Base-by-base conservation (phyloP, 306 rosid species). In the Pueraria montana region DNA sequence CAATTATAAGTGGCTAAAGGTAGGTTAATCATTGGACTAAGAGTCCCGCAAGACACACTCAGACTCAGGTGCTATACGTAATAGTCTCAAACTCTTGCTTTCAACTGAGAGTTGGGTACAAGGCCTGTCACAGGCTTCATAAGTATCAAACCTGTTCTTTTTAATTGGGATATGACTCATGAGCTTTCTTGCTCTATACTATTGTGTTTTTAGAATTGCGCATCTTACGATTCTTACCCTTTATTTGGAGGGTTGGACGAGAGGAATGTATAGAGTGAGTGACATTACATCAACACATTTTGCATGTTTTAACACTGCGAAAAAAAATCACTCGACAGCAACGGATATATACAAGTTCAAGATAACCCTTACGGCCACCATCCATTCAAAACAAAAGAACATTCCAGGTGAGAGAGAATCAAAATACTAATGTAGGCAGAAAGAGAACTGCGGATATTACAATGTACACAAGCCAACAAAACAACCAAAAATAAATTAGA, bases 381-480 rank as follows among this genome's bases (percentile, higher is more conserved):
- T 34, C 43, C 72, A 48, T 34, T 40, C 58, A 72, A 72, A 61
- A 74, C 64, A 46, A 55, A 18, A 55, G 43, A 11, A 23, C 62
- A 40, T 34, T 34, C 40, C 5, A 27, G 10, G 52, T 62, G 50
- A 61, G 12, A 80, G 71, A 68, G 9, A 85, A 27, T 61, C 48
- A 48, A 76, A 50, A 75, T 79, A 48, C 61, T 72, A 74, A 43
- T 23, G 24, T 66, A 42, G 61, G 40, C 79, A 67, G 70, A 55
- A 88, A 66, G 36, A 65, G 46, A 76, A 81, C 32, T 30, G 26
- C 8, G 20, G 82, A 77, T 53, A 68, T 68, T 66, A 65, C 83
- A 66, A 77, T 74, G 80, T 74, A 85, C 75, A 78, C 78, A 84
- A 45, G 83, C 43, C 82, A 86, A 61, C 82, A 82, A 40, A 76